phyloP scores from a whole-genome alignment of 257 asterid genomes.

The Fraxinus cuspidata region DNA sequence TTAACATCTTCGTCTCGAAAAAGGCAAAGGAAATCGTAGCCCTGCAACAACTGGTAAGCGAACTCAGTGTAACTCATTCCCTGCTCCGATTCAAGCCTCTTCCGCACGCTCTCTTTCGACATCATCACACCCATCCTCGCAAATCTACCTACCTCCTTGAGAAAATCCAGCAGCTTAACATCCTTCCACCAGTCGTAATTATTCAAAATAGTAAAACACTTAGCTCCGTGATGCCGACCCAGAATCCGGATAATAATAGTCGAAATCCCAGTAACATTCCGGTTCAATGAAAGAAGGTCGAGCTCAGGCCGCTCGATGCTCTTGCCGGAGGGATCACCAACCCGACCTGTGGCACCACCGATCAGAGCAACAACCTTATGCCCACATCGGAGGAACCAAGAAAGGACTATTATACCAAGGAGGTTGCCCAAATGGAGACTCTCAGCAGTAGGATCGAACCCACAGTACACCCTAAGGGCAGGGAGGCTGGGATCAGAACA shows the following conservation, averaged over 20 bases:
- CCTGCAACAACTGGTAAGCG: conserved; percentile 80
- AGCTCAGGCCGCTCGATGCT: conserved; percentile 79
- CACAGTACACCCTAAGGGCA: conserved; percentile 73
- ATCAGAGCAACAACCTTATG: conserved; percentile 70
- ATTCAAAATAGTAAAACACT: conserved; percentile 39
- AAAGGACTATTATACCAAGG: conserved; percentile 72
- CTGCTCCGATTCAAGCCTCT: conserved; percentile 72
- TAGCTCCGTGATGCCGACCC: conserved; percentile 33
- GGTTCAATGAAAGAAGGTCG: conserved; percentile 46
- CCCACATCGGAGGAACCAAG: conserved; percentile 92
- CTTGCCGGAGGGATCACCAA: conserved; percentile 97
- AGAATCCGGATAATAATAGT: conserved; percentile 46
- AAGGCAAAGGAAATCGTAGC: conserved; percentile 74
- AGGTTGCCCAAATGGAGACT: conserved; percentile 92
- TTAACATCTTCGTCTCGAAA: conserved; percentile 59
- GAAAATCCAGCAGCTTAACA: conserved; percentile 67
- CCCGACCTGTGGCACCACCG: conserved; percentile 93
- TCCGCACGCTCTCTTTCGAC: conserved; percentile 85
- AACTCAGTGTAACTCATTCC: conserved; percentile 94
- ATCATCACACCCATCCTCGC: conserved; percentile 86
- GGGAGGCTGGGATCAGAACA: conserved; percentile 34
- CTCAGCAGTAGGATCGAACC: conserved; percentile 95
- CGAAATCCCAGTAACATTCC: conserved; percentile 52
- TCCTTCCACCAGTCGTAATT: conserved; percentile 97
- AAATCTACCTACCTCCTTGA: conserved; percentile 63